A percentile compares a stretch with the other conserved stretches of the same genome.
These are phyloP conservation scores for Cryphonectria japonica DNA, from an alignment of 2,329 filamentous ascomycete species.

Conservation along the genomic window DNA sequence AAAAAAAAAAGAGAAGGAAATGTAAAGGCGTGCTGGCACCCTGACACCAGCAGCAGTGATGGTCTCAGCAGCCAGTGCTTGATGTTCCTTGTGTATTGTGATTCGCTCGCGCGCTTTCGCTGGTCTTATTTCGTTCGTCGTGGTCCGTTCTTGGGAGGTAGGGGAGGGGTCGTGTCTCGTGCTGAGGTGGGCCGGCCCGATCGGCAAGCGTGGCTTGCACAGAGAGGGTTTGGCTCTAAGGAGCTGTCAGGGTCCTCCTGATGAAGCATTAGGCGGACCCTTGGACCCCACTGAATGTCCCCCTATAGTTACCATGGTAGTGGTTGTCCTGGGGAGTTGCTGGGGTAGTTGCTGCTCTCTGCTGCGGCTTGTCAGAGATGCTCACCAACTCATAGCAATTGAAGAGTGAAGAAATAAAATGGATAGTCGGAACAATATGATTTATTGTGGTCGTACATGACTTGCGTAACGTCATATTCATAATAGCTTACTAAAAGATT, in stretches of 20 bases:
- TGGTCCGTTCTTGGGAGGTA: neutral
- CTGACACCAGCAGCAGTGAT: neutral
- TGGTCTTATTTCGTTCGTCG: neutral
- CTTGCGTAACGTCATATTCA: neutral
- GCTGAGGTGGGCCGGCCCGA: constrained; percentile 1
- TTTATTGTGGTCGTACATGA: neutral
- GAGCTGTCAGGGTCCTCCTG: constrained; percentile 10
- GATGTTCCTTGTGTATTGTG: neutral
- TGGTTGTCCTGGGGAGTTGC: neutral
- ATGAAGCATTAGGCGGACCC: neutral
- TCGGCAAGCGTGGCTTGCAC: constrained; percentile 13
- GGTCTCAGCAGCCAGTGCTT: neutral
- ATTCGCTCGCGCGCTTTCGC: neutral
- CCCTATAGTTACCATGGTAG: neutral
- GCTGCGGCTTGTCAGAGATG: neutral
- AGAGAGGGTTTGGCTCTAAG: constrained; percentile 6
- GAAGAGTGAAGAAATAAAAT: neutral
- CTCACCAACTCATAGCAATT: neutral
- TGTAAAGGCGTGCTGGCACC: too few relatives aligned
- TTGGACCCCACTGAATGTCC: neutral
- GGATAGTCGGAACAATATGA: neutral
- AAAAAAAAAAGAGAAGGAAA: neutral
- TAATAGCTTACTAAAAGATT: neutral
- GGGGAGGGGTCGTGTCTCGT: neutral
- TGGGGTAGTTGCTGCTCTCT: neutral